Percentiles rank a stretch among this genome's conserved stretches.
Conservation (phyloP, 2,329 filamentous ascomycete genomes). For the Fusarium temperatum region DNA sequence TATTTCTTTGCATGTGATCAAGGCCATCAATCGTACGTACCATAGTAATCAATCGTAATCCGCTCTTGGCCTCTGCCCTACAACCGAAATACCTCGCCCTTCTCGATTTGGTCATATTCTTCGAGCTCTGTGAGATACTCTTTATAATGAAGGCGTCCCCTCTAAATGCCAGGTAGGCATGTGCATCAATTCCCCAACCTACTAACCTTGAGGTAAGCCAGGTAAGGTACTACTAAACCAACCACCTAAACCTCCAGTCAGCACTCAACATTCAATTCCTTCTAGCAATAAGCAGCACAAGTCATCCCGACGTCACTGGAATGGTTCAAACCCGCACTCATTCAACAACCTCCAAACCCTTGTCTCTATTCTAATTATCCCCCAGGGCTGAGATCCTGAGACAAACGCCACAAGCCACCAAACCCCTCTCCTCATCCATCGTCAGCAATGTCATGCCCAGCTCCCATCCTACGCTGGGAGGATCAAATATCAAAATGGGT, state of each 20-base stretch:
- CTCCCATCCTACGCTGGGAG: neutral
- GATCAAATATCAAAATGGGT: neutral
- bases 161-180: neutral
- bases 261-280: neutral
- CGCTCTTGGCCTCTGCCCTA: neutral
- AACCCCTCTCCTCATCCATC: slow-evolving; percentile 3
- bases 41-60: neutral
- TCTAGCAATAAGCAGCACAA: neutral
- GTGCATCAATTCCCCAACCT: neutral
- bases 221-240: neutral
- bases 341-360: neutral
- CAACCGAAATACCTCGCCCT: neutral
- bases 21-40: neutral
- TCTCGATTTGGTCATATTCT: neutral
- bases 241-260: neutral
- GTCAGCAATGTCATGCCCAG: neutral
- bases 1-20: slow-evolving; percentile 23
- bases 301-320: slow-evolving; percentile 25
- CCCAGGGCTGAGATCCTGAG: slow-evolving; percentile 29
- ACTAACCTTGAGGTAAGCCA: too few species aligned
- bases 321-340: slow-evolving; percentile 8
- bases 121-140: neutral
- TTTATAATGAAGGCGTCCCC: neutral
- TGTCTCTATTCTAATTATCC: neutral
- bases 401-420: slow-evolving; percentile 24